Evolutionary conservation across 2,329 filamentous ascomycete species (phyloP).

Genomic region (Aureobasidium namibiae): DNA sequence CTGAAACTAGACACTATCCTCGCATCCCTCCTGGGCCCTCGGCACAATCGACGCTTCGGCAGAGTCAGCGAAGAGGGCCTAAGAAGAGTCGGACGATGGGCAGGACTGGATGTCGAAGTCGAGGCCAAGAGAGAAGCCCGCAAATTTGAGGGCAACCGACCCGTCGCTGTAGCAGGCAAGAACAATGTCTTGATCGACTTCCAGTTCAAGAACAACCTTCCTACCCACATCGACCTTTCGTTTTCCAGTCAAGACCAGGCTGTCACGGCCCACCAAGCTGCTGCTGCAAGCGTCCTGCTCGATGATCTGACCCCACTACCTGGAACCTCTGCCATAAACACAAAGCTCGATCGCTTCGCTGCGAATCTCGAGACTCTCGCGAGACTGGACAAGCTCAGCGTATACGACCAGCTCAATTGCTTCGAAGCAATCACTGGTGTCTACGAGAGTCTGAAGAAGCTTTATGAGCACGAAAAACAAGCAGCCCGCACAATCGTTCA

Average conservation of each 20-base stretch:
- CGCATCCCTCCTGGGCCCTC: constrained; percentile 26
- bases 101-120: constrained; percentile 49
- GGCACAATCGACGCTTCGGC: constrained; percentile 49
- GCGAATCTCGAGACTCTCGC: constrained; percentile 63
- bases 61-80: constrained; percentile 66
- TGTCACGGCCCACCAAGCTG: constrained; percentile 52
- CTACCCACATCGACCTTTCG: constrained; percentile 51
- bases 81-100: constrained; percentile 58
- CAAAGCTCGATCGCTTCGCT: constrained; percentile 62
- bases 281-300: constrained; percentile 58
- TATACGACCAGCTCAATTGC: constrained; percentile 60
- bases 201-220: constrained; percentile 21
- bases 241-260: constrained; percentile 53
- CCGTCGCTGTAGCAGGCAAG: constrained; percentile 29
- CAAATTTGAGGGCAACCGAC: constrained; percentile 23
- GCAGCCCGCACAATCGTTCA: constrained; percentile 38
- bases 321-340: constrained; percentile 57
- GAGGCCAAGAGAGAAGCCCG: constrained; percentile 19
- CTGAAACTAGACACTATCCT: constrained; percentile 53
- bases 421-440: constrained; percentile 70
- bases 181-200: constrained; percentile 27
- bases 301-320: constrained; percentile 54
- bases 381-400: constrained; percentile 62
- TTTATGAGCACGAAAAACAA: constrained; percentile 64
- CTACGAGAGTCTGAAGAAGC: constrained; percentile 57